Conservation (phyloP, 2,329 filamentous ascomycete species). For the Parastagonospora nodorum region DNA sequence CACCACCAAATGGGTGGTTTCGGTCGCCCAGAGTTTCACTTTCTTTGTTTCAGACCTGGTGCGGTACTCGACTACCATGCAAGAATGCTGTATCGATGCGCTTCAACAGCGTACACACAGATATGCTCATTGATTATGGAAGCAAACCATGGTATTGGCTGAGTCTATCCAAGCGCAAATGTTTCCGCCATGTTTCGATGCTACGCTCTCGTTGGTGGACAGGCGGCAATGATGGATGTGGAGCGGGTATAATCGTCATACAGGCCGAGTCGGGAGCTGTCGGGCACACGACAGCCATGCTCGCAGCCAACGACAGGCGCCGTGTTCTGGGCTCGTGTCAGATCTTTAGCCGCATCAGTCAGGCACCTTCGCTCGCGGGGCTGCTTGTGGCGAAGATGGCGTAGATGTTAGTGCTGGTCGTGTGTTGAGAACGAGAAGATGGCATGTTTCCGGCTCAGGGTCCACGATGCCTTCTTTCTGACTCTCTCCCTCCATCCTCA, state of each 20-base stretch:
- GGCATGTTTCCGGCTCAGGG: background rate
- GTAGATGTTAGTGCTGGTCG: slow-evolving; percentile 8
- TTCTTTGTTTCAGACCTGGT: too few species aligned
- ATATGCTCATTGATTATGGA: too few species aligned
- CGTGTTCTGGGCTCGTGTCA: slow-evolving; percentile 3
- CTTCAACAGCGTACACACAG: background rate
- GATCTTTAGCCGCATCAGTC: slow-evolving; percentile 3
- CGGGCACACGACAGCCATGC: slow-evolving; percentile 6
- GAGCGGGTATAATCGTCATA: slow-evolving; percentile 20
- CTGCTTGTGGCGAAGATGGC: slow-evolving; percentile 10
- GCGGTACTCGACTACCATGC: too few species aligned
- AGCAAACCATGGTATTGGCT: too few species aligned
- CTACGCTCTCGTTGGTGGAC: slow-evolving; percentile 1
- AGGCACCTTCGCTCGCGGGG: background rate
- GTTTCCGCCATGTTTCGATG: background rate
- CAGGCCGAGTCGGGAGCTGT: slow-evolving; percentile 20
- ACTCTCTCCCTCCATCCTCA: background rate
- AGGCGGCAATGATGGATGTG: slow-evolving; percentile 1
- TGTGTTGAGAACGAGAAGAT: background rate
- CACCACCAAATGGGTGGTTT: background rate
- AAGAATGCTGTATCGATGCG: too few species aligned
- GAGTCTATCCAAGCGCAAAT: too few species aligned
- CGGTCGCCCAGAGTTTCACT: too few species aligned
- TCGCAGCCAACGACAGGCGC: slow-evolving; percentile 13
- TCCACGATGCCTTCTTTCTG: slow-evolving; percentile 1